Conservation (phyloP, 1,139 yeast species). For the Eremothecium cymbalariae region DNA sequence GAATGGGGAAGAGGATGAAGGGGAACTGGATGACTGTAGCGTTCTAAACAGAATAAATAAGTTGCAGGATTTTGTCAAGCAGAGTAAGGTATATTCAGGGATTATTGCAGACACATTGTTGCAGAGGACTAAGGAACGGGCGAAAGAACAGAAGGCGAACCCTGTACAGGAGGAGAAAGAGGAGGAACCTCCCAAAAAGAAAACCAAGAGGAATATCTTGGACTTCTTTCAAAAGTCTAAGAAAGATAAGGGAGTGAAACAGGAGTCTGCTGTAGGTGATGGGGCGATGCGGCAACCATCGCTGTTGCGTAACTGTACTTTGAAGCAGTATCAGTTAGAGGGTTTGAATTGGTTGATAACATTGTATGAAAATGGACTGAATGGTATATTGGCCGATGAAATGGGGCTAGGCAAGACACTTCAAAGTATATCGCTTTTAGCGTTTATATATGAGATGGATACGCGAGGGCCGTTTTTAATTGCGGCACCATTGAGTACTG, state of each 20-base stretch:
- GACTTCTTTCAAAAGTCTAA: conserved; percentile 23
- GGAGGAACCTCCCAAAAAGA: conserved; percentile 22
- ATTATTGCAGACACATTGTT: conserved; percentile 72
- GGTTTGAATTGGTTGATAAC: conserved; percentile 90
- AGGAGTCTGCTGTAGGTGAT: conserved; percentile 14
- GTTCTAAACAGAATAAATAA: conserved; percentile 45
- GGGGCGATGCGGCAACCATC: conserved; percentile 48
- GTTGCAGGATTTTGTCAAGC: conserved; percentile 64
- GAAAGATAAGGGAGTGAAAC: conserved; percentile 6
- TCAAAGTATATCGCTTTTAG: conserved; percentile 72
- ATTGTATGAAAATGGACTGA: conserved; percentile 83
- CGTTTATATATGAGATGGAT: conserved; percentile 72
- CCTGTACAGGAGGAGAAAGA: conserved; percentile 9
- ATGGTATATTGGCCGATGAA: conserved; percentile 93
- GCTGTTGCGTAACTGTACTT: conserved; percentile 52
- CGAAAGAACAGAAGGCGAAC: conserved; percentile 16
- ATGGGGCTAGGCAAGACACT: conserved; percentile 95
- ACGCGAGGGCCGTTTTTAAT: conserved; percentile 77
- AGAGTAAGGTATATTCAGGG: conserved; percentile 75
- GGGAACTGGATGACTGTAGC: conserved; percentile 20
- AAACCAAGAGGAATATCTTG: conserved; percentile 17
- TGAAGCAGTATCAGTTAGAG: conserved; percentile 80
- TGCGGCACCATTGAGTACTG: conserved; percentile 81
- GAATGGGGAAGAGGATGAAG: conserved; percentile 15
- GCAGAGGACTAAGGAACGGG: conserved; percentile 35